Percentiles rank a stretch among this genome's conserved stretches.
Evolutionary conservation across 139 green algal species (phyloP).

Genomic region (Pedinophyceae sp.): DNA sequence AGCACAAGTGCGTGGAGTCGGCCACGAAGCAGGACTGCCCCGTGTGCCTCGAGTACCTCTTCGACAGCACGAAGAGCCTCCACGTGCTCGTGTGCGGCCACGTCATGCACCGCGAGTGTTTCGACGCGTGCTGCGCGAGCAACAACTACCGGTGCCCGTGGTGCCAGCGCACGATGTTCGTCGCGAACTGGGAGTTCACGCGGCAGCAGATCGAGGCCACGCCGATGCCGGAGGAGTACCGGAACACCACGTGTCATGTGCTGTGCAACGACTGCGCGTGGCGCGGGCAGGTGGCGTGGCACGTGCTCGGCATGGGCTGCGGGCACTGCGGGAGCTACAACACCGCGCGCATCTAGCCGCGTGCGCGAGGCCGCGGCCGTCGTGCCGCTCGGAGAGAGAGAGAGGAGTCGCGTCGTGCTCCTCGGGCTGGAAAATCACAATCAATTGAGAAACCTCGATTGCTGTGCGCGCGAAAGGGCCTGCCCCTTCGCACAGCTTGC

Average conservation of each 20-base stretch:
- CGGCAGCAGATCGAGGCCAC: constrained; percentile 26
- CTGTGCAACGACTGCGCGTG: constrained; percentile 59
- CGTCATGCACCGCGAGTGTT: constrained; percentile 69
- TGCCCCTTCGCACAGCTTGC: too few relatives aligned
- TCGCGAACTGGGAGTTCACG: constrained; percentile 24
- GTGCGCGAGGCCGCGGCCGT: constrained; percentile 4
- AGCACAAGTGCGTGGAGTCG: constrained; percentile 76
- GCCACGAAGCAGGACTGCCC: constrained; percentile 80
- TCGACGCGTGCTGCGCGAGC: neutral
- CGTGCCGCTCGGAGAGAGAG: too few relatives aligned
- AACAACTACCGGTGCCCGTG: neutral
- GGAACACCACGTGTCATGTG: constrained; percentile 20
- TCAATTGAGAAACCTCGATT: too few relatives aligned
- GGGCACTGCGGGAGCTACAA: constrained; percentile 52
- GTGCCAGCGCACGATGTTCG: constrained; percentile 11
- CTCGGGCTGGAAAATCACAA: too few relatives aligned
- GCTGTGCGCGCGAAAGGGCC: too few relatives aligned
- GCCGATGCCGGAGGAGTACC: constrained; percentile 50
- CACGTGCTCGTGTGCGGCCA: constrained; percentile 79
- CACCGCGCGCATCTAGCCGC: constrained; percentile 32
- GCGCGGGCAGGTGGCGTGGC: constrained; percentile 26
- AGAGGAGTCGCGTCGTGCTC: too few relatives aligned
- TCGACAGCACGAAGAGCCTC: constrained; percentile 67
- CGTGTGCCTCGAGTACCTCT: constrained; percentile 79
- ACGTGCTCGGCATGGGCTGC: constrained; percentile 64